Evolutionary conservation across 2,329 filamentous ascomycete genomes (phyloP).

Genomic region (Sarocladium oryzae): DNA sequence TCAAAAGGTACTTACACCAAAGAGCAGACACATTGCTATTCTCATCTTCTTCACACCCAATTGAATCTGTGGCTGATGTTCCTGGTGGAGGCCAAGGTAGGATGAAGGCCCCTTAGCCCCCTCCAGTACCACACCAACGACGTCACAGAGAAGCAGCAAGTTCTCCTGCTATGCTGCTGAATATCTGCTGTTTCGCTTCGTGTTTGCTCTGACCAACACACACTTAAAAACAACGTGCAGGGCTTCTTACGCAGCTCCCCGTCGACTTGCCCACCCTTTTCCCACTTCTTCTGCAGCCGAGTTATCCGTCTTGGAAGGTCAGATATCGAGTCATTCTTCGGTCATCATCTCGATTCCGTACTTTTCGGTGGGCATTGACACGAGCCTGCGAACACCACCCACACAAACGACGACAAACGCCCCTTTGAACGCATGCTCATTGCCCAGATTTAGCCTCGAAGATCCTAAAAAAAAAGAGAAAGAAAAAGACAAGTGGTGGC

Average conservation of each 20-base stretch:
- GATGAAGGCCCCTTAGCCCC: neutral
- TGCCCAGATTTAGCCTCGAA: too few relatives aligned
- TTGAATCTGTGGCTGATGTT: neutral
- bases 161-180: too few relatives aligned
- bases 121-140: conserved; percentile 1
- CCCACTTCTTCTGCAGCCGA: neutral
- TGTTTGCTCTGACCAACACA: too few relatives aligned
- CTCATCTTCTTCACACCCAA: neutral
- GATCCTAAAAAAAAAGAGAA: too few relatives aligned
- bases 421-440: too few relatives aligned
- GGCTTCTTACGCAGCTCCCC: neutral
- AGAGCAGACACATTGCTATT: too few relatives aligned
- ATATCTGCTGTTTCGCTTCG: too few relatives aligned
- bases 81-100: neutral
- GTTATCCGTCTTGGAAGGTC: conserved; percentile 6
- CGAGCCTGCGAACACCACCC: neutral
- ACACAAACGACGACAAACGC: too few relatives aligned
- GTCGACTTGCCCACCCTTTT: neutral
- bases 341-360: neutral
- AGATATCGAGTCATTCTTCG: conserved; percentile 1
- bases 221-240: too few relatives aligned
- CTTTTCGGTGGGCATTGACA: neutral
- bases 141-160: neutral
- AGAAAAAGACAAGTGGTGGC: too few relatives aligned
- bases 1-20: too few relatives aligned